Conservation (phyloP, 2,329 filamentous ascomycete genomes). For the Neodidymelliopsis sp. region DNA sequence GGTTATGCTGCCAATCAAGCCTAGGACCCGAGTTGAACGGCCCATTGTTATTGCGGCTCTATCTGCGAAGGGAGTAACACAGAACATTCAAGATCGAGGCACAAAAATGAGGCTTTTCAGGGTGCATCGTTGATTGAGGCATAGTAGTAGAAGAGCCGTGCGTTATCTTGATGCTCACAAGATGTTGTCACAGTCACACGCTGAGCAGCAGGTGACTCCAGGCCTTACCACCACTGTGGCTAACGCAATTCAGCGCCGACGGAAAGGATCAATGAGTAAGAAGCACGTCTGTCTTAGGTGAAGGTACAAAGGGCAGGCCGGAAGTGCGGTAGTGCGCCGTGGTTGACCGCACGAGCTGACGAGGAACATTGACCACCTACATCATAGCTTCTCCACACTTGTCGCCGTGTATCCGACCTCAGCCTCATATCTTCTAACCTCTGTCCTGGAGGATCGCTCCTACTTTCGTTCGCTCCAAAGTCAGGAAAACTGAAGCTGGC, state of each 20-base stretch:
- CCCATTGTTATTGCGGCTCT: background rate
- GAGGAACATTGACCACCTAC: conserved; percentile 10
- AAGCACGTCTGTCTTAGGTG: background rate
- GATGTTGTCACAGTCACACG: background rate
- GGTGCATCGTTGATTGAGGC: background rate
- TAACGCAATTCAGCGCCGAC: background rate
- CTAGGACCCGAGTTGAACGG: background rate
- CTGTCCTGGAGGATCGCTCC: conserved; percentile 8
- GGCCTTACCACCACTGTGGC: background rate
- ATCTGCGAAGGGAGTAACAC: background rate
- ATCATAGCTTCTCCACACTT: conserved; percentile 28
- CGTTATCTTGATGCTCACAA: conserved; percentile 2
- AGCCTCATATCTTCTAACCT: conserved; percentile 22
- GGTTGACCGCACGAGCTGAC: conserved; percentile 18
- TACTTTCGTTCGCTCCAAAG: conserved; percentile 1
- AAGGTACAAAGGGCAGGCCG: conserved; percentile 13
- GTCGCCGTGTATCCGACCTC: conserved; percentile 28
- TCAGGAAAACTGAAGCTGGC: conserved; percentile 11
- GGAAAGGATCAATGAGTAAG: background rate
- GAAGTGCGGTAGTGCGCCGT: conserved; percentile 19
- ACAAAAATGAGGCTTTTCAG: no score
- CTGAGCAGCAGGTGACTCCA: background rate
- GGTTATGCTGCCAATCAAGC: conserved; percentile 4
- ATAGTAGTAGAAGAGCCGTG: background rate
- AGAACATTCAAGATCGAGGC: background rate